These are phyloP conservation scores for Amanita thiersii DNA, from an alignment of 768 basidiomycete species.

Conservation along the genomic window DNA sequence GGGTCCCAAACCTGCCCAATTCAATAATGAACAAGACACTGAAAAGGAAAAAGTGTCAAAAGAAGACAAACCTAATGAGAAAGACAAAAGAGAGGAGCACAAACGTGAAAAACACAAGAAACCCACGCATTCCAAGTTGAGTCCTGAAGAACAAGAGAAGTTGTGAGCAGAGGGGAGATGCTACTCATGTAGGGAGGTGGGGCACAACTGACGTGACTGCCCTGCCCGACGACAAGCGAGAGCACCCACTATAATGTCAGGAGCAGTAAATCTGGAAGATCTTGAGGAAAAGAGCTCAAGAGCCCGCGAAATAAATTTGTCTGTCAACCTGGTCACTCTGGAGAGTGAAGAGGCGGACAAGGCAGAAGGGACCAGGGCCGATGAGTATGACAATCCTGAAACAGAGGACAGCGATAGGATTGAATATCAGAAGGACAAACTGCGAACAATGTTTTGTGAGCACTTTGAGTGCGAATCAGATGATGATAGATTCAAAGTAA, in stretches of 20 bases:
- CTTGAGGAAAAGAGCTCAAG: not conserved
- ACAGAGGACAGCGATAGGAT: too few species aligned
- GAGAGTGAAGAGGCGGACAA: not conserved
- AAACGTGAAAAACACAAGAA: not conserved
- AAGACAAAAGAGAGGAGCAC: not conserved
- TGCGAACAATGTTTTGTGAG: too few species aligned
- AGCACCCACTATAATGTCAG: slow-evolving; percentile 6
- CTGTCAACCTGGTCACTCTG: too few species aligned
- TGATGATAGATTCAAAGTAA: too few species aligned
- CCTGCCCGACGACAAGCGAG: slow-evolving; percentile 10
- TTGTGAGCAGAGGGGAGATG: slow-evolving; percentile 14
- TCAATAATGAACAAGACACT: not conserved
- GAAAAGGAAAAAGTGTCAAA: slow-evolving; percentile 3
- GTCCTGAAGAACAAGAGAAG: slow-evolving; percentile 11
- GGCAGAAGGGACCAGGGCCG: too few species aligned
- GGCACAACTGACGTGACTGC: slow-evolving; percentile 17
- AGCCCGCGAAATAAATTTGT: not conserved
- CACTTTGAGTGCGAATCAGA: too few species aligned
- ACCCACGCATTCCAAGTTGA: not conserved
- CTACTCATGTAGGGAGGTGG: slow-evolving; percentile 15
- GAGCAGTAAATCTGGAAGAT: not conserved
- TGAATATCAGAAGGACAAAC: too few species aligned
- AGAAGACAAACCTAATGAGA: not conserved
- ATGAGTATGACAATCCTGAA: not conserved
- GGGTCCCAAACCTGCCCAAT: not conserved